Evolutionary conservation across 371 early-diverging fungal genomes (phyloP), one percentile per base, ranked within the genome.

Genomic region (Batrachochytrium dendrobatidis): DNA sequence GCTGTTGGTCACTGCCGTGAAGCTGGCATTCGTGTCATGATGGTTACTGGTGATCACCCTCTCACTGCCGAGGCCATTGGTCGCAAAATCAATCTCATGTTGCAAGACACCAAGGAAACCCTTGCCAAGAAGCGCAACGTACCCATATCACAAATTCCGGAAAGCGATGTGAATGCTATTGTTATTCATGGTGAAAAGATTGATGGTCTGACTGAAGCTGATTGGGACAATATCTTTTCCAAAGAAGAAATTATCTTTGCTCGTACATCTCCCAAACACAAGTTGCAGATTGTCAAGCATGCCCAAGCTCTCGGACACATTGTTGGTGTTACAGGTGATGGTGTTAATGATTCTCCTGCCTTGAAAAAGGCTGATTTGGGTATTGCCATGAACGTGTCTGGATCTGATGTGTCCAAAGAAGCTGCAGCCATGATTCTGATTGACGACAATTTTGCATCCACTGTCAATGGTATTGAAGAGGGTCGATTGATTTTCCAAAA

Each of bases 1-100:
- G 95, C 94, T n/a, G 85, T 96, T 64, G 94, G 91, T 44, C 78
- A 84, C 45, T 92, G 94, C 65, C 86, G 93, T 57, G 74, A 76
- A 30, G 98, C 97, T 5, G 95, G 94, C 63, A 87, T 97, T 68
- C 85, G 87, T 65, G 91, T 95, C 35, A 84, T 94, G 81, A 96
- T 94, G 94, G 95, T 93, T 10, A 96, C 96, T 12, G 97, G 95
- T 63, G 96, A 96, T 70, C 92, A 92, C 63, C 90, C 92, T 28
- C 76, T 95, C 60, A 94, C 95, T 1, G 75, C 75, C 24, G 75
- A 78, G 45, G 73, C 79, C 49, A 79, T 82, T 58, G 80, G 75
- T 6, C 85, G 95, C 62, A 91, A 92, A 73, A 94, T 93, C 71
- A 93, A 94, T 71, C 73, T 95, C 74, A 80, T 95, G 68, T 57